phyloP scores from a whole-genome alignment of 2,329 filamentous ascomycete genomes.

The Monilinia fructicola region DNA sequence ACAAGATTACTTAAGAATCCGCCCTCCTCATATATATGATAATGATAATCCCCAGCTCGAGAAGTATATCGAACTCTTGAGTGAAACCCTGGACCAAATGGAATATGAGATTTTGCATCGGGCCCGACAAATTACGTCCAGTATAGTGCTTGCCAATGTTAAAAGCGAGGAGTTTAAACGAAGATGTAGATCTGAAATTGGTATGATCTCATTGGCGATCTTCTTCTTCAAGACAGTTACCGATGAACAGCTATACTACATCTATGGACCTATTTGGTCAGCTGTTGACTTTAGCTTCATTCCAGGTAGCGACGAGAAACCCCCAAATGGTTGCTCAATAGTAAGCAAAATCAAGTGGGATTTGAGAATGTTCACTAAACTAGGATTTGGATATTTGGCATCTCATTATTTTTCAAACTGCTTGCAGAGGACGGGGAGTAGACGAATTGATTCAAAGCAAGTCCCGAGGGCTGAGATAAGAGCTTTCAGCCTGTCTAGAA shows the following conservation, averaged over 20 bases:
- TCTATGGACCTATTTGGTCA: neutral
- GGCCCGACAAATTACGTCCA: neutral
- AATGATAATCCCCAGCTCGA: neutral
- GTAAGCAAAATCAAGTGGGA: neutral
- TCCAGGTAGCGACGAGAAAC: neutral
- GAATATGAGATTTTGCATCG: neutral
- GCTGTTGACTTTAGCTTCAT: slow-evolving; percentile 8
- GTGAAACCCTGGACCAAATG: neutral
- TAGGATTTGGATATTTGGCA: neutral
- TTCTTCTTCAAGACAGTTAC: slow-evolving; percentile 5
- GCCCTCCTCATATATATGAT: neutral
- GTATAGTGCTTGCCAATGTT: slow-evolving; percentile 6
- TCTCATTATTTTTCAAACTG: neutral
- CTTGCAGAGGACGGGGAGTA: neutral
- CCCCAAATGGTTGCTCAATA: neutral
- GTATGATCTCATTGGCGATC: neutral
- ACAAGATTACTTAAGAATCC: too few relatives aligned
- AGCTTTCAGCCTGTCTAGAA: neutral
- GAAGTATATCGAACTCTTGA: neutral
- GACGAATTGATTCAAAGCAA: neutral
- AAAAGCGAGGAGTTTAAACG: slow-evolving; percentile 1
- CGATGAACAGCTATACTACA: slow-evolving; percentile 9
- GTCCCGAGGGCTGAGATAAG: neutral
- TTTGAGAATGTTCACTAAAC: slow-evolving; percentile 4
- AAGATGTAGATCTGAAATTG: neutral